Conservation (phyloP, 2,329 filamentous ascomycete genomes). For the Zasmidium angulare region DNA sequence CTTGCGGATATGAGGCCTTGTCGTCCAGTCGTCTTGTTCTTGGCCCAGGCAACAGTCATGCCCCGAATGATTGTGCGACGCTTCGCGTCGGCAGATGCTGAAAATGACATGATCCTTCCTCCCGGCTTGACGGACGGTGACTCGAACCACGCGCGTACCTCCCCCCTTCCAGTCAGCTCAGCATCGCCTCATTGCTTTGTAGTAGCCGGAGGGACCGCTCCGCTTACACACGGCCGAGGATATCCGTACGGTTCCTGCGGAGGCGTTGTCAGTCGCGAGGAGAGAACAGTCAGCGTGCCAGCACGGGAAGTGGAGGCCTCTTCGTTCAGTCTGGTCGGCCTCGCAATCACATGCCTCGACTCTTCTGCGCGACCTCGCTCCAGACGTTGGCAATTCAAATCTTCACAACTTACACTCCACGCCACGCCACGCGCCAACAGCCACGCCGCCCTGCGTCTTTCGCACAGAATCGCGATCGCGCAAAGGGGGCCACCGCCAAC, state of each 20-base stretch:
- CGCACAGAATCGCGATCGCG: too few relatives aligned
- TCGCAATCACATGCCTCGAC: not conserved
- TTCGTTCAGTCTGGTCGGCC: not conserved
- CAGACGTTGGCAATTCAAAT: not conserved
- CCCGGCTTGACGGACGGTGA: not conserved
- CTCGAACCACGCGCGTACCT: not conserved
- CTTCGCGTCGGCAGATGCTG: not conserved
- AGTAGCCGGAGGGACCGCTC: not conserved
- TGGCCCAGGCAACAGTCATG: not conserved
- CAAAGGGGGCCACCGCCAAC: not conserved
- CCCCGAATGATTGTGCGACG: not conserved
- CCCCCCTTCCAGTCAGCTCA: not conserved
- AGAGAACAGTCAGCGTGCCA: too few relatives aligned
- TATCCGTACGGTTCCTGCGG: not conserved
- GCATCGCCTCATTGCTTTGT: not conserved
- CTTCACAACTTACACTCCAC: not conserved
- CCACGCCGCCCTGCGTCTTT: not conserved
- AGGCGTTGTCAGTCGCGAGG: not conserved
- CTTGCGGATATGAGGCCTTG: too few relatives aligned
- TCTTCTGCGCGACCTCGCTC: not conserved
- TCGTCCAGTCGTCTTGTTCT: not conserved
- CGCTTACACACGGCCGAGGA: not conserved
- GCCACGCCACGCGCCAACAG: not conserved
- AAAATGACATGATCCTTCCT: not conserved
- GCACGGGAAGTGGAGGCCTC: not conserved